These are phyloP conservation scores for Aureoboletus auriporus DNA, from an alignment of 768 basidiomycete genomes.

Conservation along the genomic window DNA sequence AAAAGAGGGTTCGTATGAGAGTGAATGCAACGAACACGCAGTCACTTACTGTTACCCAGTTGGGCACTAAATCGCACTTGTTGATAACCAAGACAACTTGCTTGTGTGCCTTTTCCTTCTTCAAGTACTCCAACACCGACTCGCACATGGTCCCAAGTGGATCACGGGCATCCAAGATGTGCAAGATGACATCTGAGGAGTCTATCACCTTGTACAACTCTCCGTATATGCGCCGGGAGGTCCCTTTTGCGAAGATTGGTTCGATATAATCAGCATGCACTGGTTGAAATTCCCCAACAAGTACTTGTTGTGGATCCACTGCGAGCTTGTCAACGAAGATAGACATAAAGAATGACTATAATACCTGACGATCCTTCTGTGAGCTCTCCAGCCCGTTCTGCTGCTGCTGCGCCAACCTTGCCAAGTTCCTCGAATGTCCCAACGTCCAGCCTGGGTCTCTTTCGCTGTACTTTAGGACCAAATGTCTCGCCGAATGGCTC, in stretches of 20 bases:
- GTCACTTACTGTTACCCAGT: conserved; percentile 90
- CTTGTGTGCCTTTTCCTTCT: conserved; percentile 96
- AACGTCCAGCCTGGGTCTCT: conserved; percentile 81
- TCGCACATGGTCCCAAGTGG: conserved; percentile 94
- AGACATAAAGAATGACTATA: not conserved
- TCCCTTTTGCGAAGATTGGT: conserved; percentile 93
- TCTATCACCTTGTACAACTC: conserved; percentile 99
- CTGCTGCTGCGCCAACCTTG: conserved; percentile 54
- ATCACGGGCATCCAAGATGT: conserved; percentile 93
- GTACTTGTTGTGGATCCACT: conserved; percentile 10
- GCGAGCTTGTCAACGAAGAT: conserved; percentile 1
- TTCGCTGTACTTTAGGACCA: conserved; percentile 93
- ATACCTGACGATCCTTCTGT: conserved; percentile 46
- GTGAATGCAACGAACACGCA: not conserved
- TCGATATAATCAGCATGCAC: conserved; percentile 81
- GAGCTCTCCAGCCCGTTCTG: conserved; percentile 38
- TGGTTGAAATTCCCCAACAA: conserved; percentile 39
- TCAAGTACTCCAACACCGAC: conserved; percentile 87
- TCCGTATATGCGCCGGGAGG: conserved; percentile 92
- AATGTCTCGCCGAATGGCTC: conserved; percentile 95
- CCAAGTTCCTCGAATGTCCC: conserved; percentile 91
- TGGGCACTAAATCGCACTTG: conserved; percentile 97
- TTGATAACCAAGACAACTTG: conserved; percentile 96
- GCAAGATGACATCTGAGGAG: conserved; percentile 94
- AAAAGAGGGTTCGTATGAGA: not conserved